Conservation (phyloP, 495 filamentous ascomycete genomes). For the Penicillium egyptiacum region DNA sequence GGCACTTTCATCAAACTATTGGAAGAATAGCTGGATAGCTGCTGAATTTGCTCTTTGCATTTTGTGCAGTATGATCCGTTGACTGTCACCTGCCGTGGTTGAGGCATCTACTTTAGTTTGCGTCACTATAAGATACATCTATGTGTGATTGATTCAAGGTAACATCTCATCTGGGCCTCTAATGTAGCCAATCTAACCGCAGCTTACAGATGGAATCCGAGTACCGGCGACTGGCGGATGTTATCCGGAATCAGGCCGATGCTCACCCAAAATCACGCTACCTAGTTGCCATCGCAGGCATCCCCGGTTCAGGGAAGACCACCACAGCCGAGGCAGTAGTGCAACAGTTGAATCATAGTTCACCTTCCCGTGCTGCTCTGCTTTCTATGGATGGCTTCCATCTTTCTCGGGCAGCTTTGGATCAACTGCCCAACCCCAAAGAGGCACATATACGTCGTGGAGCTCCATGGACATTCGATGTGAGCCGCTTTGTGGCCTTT, state of each 20-base stretch:
- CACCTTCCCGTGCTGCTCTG: constrained; percentile 20
- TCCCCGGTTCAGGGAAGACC: constrained; percentile 51
- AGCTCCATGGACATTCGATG: constrained; percentile 46
- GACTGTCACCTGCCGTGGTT: neutral
- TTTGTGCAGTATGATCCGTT: neutral
- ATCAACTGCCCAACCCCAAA: constrained; percentile 36
- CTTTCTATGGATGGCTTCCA: constrained; percentile 50
- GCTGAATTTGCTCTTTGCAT: neutral
- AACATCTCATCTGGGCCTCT: neutral
- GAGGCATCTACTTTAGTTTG: neutral
- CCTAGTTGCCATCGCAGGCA: constrained; percentile 45
- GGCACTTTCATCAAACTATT: neutral
- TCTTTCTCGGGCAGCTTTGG: constrained; percentile 33
- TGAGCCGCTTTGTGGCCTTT: constrained; percentile 30
- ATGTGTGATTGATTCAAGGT: constrained; percentile 7
- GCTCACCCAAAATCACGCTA: constrained; percentile 25
- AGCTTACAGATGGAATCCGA: constrained; percentile 26
- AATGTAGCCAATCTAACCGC: neutral
- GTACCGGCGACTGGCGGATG: constrained; percentile 25
- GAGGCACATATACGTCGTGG: constrained; percentile 44
- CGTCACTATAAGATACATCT: neutral
- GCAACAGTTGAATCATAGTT: constrained; percentile 28
- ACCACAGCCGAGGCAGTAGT: constrained; percentile 43
- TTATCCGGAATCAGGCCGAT: constrained; percentile 25
- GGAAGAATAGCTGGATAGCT: neutral